phyloP scores from a whole-genome alignment of 345 rosid species.

The Rhodamnia rubescens region DNA sequence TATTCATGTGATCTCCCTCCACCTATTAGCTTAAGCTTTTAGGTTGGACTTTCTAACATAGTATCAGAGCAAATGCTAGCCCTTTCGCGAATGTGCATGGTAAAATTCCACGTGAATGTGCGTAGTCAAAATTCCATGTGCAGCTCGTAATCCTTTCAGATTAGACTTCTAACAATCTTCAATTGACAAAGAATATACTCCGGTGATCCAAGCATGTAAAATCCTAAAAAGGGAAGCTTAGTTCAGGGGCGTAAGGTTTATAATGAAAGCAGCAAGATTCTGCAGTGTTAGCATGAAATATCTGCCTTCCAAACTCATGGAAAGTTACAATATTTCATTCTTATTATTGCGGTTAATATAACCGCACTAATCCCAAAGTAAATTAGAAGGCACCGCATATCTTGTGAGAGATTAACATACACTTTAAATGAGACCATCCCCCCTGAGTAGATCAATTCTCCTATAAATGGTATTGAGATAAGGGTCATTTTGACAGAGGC shows the following conservation, averaged over 20 bases:
- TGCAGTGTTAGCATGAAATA: background rate
- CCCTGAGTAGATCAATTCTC: background rate
- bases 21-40: too few relatives aligned
- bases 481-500: background rate
- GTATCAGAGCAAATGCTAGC: too few relatives aligned
- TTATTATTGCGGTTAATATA: background rate
- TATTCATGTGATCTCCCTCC: too few relatives aligned
- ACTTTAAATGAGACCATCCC: background rate
- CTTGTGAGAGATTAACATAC: background rate
- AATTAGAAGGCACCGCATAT: background rate
- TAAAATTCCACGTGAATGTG: too few relatives aligned
- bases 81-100: too few relatives aligned
- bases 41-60: too few relatives aligned
- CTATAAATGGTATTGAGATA: background rate
- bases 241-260: background rate
- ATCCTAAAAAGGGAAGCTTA: background rate
- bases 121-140: too few relatives aligned
- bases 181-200: background rate
- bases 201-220: background rate
- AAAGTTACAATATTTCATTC: background rate
- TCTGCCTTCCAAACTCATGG: background rate
- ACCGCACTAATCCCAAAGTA: background rate
- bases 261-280: background rate
- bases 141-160: too few relatives aligned
- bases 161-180: background rate